Evolutionary conservation across 371 early-diverging fungal genomes (phyloP).

Genomic region (Mortierella sp.): DNA sequence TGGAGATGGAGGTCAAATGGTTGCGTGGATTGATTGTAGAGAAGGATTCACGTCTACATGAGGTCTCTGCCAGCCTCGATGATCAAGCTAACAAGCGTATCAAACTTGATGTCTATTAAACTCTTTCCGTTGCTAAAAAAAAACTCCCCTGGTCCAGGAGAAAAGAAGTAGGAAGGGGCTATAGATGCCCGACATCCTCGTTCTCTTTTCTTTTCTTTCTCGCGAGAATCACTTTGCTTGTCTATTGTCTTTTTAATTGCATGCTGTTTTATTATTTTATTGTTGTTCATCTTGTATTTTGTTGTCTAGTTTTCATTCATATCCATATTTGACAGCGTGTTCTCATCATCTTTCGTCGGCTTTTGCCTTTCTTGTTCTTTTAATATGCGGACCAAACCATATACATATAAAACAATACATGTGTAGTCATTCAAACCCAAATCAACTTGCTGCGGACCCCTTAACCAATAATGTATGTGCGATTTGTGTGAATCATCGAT

Average conservation of each 20-base stretch:
- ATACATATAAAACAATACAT: too few relatives aligned
- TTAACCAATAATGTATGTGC: too few relatives aligned
- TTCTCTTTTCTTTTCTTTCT: not conserved
- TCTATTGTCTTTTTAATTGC: not conserved
- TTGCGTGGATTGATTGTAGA: conserved; percentile 89
- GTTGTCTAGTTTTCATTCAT: not conserved
- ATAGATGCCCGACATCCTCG: not conserved
- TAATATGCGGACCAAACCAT: too few relatives aligned
- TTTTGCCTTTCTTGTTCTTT: too few relatives aligned
- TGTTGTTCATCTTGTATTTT: not conserved
- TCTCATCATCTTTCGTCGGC: not conserved
- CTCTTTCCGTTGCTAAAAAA: not conserved
- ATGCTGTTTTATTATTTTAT: not conserved
- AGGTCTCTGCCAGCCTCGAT: conserved; percentile 39
- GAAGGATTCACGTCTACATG: conserved; percentile 69
- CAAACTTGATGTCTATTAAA: conserved; percentile 55
- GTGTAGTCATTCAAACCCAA: too few relatives aligned
- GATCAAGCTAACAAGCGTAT: conserved; percentile 53
- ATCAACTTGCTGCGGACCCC: too few relatives aligned
- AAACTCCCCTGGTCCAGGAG: not conserved
- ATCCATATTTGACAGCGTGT: not conserved
- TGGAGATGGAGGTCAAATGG: conserved; percentile 94
- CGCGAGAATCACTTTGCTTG: not conserved
- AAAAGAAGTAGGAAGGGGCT: too few relatives aligned
- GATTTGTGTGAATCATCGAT: too few relatives aligned